phyloP scores from a whole-genome alignment of 352 stramenopile genomes.

The Phytophthora melonis region DNA sequence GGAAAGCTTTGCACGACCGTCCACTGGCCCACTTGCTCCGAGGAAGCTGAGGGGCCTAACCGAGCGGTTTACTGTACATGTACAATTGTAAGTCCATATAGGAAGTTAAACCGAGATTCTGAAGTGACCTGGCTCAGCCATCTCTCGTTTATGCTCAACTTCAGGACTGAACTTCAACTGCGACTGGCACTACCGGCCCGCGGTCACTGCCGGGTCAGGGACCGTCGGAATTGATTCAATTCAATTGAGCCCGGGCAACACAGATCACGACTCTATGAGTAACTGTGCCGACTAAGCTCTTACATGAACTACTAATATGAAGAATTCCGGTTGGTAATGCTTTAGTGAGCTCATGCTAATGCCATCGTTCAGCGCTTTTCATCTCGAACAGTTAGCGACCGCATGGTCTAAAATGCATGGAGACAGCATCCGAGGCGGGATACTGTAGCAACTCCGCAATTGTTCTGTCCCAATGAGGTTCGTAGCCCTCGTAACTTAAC shows the following conservation, averaged over 20 bases:
- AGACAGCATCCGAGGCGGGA: background rate
- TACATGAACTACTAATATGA: too few relatives aligned
- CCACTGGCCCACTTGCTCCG: too few relatives aligned
- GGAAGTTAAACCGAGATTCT: background rate
- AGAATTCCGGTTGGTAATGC: too few relatives aligned
- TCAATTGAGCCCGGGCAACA: too few relatives aligned
- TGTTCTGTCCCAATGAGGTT: background rate
- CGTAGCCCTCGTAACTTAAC: background rate
- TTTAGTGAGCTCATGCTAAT: background rate
- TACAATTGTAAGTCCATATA: too few relatives aligned
- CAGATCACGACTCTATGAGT: too few relatives aligned
- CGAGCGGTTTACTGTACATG: too few relatives aligned
- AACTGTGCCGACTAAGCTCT: too few relatives aligned
- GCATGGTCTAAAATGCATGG: background rate
- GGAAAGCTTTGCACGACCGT: too few relatives aligned
- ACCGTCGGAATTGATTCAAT: too few relatives aligned
- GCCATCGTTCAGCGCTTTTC: background rate
- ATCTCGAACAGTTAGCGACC: background rate
- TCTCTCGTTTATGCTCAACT: background rate
- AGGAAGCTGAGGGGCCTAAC: too few relatives aligned
- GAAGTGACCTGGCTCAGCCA: background rate
- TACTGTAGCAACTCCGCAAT: background rate
- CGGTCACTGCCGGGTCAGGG: too few relatives aligned
- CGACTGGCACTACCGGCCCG: background rate
- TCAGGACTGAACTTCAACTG: background rate